Conservation (phyloP, 768 basidiomycete species). For the Candolleomyces eurysporus region DNA sequence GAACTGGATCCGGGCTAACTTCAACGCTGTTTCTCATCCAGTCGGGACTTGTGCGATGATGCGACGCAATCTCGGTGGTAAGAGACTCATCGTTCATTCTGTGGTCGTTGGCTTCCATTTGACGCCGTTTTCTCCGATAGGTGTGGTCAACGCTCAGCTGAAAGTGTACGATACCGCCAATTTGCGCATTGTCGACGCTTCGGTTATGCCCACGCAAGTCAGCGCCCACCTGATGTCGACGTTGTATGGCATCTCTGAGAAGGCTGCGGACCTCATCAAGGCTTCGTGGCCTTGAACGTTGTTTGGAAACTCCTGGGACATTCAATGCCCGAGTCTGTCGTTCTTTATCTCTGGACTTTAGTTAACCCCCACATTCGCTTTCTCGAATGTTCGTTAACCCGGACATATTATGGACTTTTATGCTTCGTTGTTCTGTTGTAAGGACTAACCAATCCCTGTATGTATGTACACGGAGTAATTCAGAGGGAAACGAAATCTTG, state of each 20-base stretch:
- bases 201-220: slow-evolving; percentile 46
- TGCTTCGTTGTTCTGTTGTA: too few species aligned
- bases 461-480: too few species aligned
- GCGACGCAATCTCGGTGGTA: slow-evolving; percentile 10
- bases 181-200: slow-evolving; percentile 53
- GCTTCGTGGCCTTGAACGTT: slow-evolving; percentile 19
- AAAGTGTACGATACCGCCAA: slow-evolving; percentile 47
- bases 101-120: slow-evolving; percentile 30
- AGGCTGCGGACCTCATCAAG: slow-evolving; percentile 51
- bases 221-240: slow-evolving; percentile 47
- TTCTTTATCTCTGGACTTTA: too few species aligned
- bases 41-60: slow-evolving; percentile 10
- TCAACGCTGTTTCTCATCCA: slow-evolving; percentile 36
- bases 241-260: slow-evolving; percentile 55
- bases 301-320: background rate
- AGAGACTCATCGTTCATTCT: too few species aligned
- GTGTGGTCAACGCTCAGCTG: slow-evolving; percentile 46
- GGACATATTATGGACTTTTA: too few species aligned
- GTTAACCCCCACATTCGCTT: too few species aligned
- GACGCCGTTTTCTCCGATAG: slow-evolving; percentile 31
- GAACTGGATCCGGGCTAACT: slow-evolving; percentile 42
- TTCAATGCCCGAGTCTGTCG: too few species aligned
- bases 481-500: too few species aligned
- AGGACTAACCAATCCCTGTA: too few species aligned
- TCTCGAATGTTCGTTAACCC: too few species aligned